Evolutionary conservation across 2,329 filamentous ascomycete species (phyloP).

Genomic region (Clarireedia paspali): DNA sequence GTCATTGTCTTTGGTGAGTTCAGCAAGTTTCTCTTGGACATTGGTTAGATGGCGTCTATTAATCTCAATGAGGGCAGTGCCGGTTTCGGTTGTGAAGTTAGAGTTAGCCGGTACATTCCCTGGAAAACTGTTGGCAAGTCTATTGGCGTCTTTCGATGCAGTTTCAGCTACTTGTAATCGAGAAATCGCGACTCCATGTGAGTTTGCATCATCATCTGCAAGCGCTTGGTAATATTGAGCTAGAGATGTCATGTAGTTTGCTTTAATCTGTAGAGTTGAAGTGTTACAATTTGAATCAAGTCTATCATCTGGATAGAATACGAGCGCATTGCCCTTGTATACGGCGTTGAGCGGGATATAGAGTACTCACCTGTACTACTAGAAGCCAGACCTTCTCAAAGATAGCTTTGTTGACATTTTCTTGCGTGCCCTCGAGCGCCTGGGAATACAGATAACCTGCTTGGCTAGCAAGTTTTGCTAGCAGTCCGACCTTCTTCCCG

Average conservation of each 20-base stretch:
- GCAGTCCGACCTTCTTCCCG: constrained; percentile 81
- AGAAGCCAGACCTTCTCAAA: constrained; percentile 93
- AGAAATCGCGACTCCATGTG: constrained; percentile 77
- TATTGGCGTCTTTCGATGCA: constrained; percentile 70
- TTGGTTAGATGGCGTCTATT: constrained; percentile 74
- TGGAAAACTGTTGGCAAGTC: constrained; percentile 72
- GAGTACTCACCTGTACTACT: constrained; percentile 61
- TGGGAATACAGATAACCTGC: constrained; percentile 82
- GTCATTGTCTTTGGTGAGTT: constrained; percentile 86
- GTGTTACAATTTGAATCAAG: neutral
- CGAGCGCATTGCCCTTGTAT: neutral
- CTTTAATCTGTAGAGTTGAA: constrained; percentile 53
- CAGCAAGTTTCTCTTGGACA: constrained; percentile 71
- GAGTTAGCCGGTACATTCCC: constrained; percentile 69
- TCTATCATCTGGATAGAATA: neutral
- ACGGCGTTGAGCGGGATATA: neutral
- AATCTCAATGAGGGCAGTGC: constrained; percentile 65
- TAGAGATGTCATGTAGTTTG: constrained; percentile 72
- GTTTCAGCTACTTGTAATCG: constrained; percentile 75
- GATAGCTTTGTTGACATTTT: constrained; percentile 82
- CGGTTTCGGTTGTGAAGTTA: constrained; percentile 76
- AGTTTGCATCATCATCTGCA: constrained; percentile 81
- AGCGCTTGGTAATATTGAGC: constrained; percentile 92
- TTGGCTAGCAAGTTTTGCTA: constrained; percentile 91
- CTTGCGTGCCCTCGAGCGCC: constrained; percentile 81